A percentile compares a stretch with the other conserved stretches of the same genome.
Conservation (phyloP, 345 rosid species). For the Eucalyptus globulus region DNA sequence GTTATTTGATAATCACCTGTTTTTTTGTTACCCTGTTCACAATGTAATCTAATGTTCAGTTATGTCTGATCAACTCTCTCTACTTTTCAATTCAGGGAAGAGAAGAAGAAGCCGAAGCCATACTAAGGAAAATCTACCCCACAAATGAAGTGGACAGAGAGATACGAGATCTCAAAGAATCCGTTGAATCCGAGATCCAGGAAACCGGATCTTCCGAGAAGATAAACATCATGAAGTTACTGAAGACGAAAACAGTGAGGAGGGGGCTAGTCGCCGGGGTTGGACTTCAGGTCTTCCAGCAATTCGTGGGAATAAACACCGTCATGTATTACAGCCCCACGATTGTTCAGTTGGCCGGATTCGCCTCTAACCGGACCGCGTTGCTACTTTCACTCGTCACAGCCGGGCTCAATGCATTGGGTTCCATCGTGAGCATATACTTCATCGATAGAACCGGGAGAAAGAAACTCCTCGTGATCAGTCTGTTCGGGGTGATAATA, state of each 20-base stretch:
- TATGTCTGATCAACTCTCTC: neutral
- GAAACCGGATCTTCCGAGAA: conserved; percentile 47
- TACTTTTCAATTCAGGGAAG: conserved; percentile 34
- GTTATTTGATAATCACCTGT: neutral
- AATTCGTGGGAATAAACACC: conserved; percentile 85
- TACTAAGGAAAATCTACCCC: conserved; percentile 47
- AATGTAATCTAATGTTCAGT: neutral
- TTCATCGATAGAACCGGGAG: conserved; percentile 74
- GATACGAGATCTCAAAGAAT: conserved; percentile 52
- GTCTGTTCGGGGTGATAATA: conserved; percentile 46
- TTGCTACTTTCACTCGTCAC: conserved; percentile 63
- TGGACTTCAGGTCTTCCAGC: conserved; percentile 80
- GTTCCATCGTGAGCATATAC: conserved; percentile 60
- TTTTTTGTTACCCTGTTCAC: neutral
- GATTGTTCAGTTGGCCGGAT: conserved; percentile 74
- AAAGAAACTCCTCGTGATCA: conserved; percentile 60
- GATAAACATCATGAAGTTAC: conserved; percentile 38
- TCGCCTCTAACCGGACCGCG: conserved; percentile 78
- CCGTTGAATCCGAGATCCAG: conserved; percentile 41
- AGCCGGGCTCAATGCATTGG: conserved; percentile 62
- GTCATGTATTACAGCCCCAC: conserved; percentile 93
- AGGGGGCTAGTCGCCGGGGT: conserved; percentile 82
- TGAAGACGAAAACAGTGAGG: conserved; percentile 52
- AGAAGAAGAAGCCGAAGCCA: conserved; percentile 60
- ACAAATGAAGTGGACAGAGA: conserved; percentile 50